Conservation (phyloP, 352 stramenopile species). For the Globisporangium megalacanthum region DNA sequence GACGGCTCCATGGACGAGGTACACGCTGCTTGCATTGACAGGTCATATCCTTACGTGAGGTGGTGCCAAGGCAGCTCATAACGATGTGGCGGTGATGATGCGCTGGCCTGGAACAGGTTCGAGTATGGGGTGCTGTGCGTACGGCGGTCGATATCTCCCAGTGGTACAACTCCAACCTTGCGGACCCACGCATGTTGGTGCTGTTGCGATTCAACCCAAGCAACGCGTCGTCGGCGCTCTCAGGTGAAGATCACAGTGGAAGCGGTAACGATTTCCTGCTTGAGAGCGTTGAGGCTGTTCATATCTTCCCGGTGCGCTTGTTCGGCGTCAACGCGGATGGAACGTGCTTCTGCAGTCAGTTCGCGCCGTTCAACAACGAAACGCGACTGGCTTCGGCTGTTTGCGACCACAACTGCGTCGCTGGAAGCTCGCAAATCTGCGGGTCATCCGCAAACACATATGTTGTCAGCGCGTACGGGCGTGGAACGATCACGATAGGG, state of each 20-base stretch:
- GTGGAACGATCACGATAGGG: slow-evolving; percentile 28
- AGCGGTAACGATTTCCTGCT: slow-evolving; percentile 40
- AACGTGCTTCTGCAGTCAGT: slow-evolving; percentile 36
- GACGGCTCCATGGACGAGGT: slow-evolving; percentile 44
- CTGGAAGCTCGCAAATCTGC: slow-evolving; percentile 6
- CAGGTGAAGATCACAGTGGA: slow-evolving; percentile 21
- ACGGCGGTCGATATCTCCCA: slow-evolving; percentile 13
- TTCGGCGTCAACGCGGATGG: slow-evolving; percentile 28
- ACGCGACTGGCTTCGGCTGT: neutral
- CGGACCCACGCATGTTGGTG: slow-evolving; percentile 19
- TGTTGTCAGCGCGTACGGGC: slow-evolving; percentile 26
- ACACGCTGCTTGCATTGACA: neutral
- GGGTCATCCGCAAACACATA: slow-evolving; percentile 11
- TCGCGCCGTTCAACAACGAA: neutral
- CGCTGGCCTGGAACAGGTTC: slow-evolving; percentile 17
- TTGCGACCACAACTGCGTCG: slow-evolving; percentile 23
- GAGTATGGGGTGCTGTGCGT: slow-evolving; percentile 25
- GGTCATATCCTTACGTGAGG: no score
- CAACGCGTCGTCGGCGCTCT: slow-evolving; percentile 11
- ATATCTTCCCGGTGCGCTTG: slow-evolving; percentile 6
- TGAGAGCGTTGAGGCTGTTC: slow-evolving; percentile 4
- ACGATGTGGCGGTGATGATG: slow-evolving; percentile 1
- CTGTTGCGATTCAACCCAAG: slow-evolving; percentile 24
- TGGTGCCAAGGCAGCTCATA: neutral
- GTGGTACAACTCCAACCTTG: slow-evolving; percentile 18